phyloP scores from a whole-genome alignment of 2,329 filamentous ascomycete genomes.

The Epichloe gansuensis region DNA sequence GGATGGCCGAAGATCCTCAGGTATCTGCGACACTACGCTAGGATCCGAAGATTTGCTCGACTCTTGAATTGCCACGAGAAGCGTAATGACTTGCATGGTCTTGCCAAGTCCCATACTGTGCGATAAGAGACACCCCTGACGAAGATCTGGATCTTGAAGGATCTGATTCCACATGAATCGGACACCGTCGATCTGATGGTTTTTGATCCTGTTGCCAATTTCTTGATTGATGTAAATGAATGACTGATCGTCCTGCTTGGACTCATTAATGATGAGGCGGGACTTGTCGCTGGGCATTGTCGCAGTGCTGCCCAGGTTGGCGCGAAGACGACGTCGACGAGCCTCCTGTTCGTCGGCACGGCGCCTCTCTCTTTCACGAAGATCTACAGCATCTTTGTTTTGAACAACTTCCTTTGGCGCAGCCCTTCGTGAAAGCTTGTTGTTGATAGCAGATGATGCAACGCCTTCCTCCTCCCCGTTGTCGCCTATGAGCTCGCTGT shows the following conservation, averaged over 20 bases:
- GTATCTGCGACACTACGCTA: conserved; percentile 52
- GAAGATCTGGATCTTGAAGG: conserved; percentile 41
- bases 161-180: conserved; percentile 84
- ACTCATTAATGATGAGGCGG: conserved; percentile 52
- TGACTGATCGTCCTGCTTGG: conserved; percentile 45
- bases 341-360: conserved; percentile 40
- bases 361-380: conserved; percentile 42
- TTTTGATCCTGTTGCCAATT: conserved; percentile 56
- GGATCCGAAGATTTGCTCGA: conserved; percentile 47
- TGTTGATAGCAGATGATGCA: conserved; percentile 6
- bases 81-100: conserved; percentile 78
- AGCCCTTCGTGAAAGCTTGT: conserved; percentile 11
- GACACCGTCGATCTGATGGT: conserved; percentile 70
- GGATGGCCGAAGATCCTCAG: conserved; percentile 45
- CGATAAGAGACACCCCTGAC: conserved; percentile 68
- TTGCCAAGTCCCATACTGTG: conserved; percentile 91
- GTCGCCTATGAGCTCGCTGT: conserved; percentile 9
- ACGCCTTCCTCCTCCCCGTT: conserved; percentile 9
- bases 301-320: conserved; percentile 30
- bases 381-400: conserved; percentile 29
- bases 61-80: conserved; percentile 63
- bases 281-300: conserved; percentile 31
- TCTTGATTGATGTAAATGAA: conserved; percentile 51
- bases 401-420: conserved; percentile 21
- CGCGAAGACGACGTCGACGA: conserved; percentile 35